Conservation (phyloP, 352 stramenopile species). For the Phytopythium delawarense region DNA sequence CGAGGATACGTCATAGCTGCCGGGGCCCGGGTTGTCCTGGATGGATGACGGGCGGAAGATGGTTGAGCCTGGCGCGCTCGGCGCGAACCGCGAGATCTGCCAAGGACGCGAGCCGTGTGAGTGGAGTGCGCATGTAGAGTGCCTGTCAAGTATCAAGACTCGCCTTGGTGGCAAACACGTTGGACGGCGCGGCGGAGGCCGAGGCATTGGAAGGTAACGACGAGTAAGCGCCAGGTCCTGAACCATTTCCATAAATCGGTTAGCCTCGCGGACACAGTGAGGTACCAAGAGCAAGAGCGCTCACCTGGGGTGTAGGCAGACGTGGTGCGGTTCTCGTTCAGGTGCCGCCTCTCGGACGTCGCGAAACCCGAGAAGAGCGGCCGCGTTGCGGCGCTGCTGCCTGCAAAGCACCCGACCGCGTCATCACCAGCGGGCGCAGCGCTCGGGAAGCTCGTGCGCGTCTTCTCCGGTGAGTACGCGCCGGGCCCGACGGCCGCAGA, state of each 20-base stretch:
- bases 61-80: slow-evolving; percentile 63
- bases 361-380: slow-evolving; percentile 68
- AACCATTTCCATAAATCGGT: neutral
- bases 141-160: neutral
- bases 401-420: neutral
- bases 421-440: neutral
- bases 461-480: slow-evolving; percentile 51
- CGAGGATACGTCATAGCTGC: slow-evolving; percentile 31
- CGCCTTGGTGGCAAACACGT: slow-evolving; percentile 72
- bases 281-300: neutral
- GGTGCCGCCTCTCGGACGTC: slow-evolving; percentile 60
- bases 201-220: slow-evolving; percentile 12
- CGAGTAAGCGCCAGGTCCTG: slow-evolving; percentile 60
- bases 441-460: slow-evolving; percentile 45
- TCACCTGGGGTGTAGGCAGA: slow-evolving; percentile 65
- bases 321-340: slow-evolving; percentile 78
- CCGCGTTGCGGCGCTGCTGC: slow-evolving; percentile 9
- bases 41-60: slow-evolving; percentile 62
- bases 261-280: neutral
- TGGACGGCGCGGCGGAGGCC: slow-evolving; percentile 27
- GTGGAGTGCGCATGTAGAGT: neutral
- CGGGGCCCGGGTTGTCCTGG: slow-evolving; percentile 70
- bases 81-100: slow-evolving; percentile 69
- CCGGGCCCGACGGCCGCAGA: slow-evolving; percentile 58
- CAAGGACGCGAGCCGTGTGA: neutral